Base-by-base conservation (phyloP, 129 eudicot genomes). In the Gnaphalium uliginosum region DNA sequence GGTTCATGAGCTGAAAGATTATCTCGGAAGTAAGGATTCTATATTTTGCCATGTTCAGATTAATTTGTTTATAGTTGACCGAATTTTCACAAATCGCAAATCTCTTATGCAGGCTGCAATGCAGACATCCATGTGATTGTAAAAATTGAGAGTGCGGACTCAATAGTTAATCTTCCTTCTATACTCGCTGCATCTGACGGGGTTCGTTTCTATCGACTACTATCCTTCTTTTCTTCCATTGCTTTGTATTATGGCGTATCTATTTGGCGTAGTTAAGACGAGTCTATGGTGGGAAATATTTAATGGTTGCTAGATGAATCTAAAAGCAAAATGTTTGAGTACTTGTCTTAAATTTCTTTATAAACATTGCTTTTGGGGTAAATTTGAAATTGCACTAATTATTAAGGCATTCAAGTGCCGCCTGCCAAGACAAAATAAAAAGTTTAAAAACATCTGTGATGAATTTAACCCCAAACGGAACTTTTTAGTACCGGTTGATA, bases 91-190 rank as follows among this genome's bases (percentile, higher is more conserved):
- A 77, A 73, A 41, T 1, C 2, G 46, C 11, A 77, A 73, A 41
- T 70, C 18, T 64, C 1, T 35, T 81, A 4, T 85, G 81, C 88
- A 94, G 97, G 87, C 4, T 80, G 87, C 82, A 88, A 89, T 81
- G 97, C 97, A 26, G 97, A 94, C 80, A 94, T 94, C 78, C 88
- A 82, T 56, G 98, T 90, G 68, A 90, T 90, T 64, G 91, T 83
- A 8, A 94, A 94, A 83, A 94, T 94, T 59, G 98, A 94, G 83
- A 90, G 98, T 83, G 98, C 96, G 25, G 98, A 94, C 74, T 91
- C 98, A 24, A 94, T 94, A 73, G 91, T 84, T 73, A 94, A 94
- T 68, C 97, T 94, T 77, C 93, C 86, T 39, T 90, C 97, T 39
- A 94, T 94, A 73, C 81, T 94, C 51, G 82, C 97, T 69, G 98